These are phyloP conservation scores for Rhizoclosmatium sp. DNA, from an alignment of 192 early-diverging fungal genomes.

Conservation along the genomic window DNA sequence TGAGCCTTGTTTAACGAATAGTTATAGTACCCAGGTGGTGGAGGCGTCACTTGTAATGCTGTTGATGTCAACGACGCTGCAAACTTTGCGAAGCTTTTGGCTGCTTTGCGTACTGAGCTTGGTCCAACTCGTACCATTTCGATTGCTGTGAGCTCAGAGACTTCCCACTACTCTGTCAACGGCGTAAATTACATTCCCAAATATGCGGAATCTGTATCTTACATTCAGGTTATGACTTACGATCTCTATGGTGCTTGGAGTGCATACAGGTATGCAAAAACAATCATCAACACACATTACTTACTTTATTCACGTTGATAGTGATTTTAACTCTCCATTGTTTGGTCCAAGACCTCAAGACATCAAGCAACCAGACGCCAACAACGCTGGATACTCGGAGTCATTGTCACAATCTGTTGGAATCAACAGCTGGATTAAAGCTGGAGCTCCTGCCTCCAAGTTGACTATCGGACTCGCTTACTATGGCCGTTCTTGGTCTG, in stretches of 20 bases:
- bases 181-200: slow-evolving; percentile 26
- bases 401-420: slow-evolving; percentile 14
- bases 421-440: slow-evolving; percentile 17
- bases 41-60: slow-evolving; percentile 30
- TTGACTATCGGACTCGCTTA: slow-evolving; percentile 21
- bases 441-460: slow-evolving; percentile 23
- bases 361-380: slow-evolving; percentile 15
- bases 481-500: slow-evolving; percentile 34
- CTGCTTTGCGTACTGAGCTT: slow-evolving; percentile 26
- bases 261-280: background rate
- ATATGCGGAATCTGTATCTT: slow-evolving; percentile 15
- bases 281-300: too few relatives aligned
- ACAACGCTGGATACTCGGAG: slow-evolving; percentile 28
- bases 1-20: background rate
- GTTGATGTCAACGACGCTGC: slow-evolving; percentile 21
- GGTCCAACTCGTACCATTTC: slow-evolving; percentile 35
- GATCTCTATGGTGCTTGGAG: slow-evolving; percentile 35
- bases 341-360: slow-evolving; percentile 25
- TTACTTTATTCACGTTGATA: too few relatives aligned
- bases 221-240: slow-evolving; percentile 35
- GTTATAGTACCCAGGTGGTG: slow-evolving; percentile 30
- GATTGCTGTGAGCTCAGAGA: slow-evolving; percentile 23
- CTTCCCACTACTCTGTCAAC: slow-evolving; percentile 10
- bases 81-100: slow-evolving; percentile 21
- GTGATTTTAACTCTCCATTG: slow-evolving; percentile 37